Conservation (phyloP, 1,284 basidiomycete species). For the Puccinia horiana region DNA sequence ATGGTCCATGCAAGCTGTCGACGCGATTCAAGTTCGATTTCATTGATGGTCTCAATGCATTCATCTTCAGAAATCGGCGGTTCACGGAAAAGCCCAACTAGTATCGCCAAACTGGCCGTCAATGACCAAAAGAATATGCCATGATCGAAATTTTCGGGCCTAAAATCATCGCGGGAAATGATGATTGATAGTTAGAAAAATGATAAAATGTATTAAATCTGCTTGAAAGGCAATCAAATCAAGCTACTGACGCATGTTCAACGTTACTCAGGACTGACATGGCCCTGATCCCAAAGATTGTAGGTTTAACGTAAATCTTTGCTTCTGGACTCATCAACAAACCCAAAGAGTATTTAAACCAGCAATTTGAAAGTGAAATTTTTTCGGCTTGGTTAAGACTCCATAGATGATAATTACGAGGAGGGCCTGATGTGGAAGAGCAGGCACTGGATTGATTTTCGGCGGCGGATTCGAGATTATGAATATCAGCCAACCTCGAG, state of each 20-base stretch:
- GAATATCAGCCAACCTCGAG: background rate
- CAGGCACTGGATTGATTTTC: background rate
- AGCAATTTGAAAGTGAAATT: conserved; percentile 30
- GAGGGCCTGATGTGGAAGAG: background rate
- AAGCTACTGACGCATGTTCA: too few relatives aligned
- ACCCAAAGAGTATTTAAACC: conserved; percentile 31
- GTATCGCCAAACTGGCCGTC: conserved; percentile 7
- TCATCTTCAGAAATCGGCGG: conserved; percentile 20
- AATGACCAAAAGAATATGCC: conserved; percentile 40
- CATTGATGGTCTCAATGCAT: background rate
- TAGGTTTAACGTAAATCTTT: conserved; percentile 32
- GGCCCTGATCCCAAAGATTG: conserved; percentile 38
- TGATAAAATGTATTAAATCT: too few relatives aligned
- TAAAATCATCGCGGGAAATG: background rate
- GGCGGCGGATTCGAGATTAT: conserved; percentile 3
- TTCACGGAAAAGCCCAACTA: conserved; percentile 32
- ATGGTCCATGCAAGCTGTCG: conserved; percentile 27
- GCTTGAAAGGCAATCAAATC: too few relatives aligned
- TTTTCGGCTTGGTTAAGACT: conserved; percentile 19
- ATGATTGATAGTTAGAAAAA: too few relatives aligned
- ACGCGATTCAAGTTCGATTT: conserved; percentile 32
- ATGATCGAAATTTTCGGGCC: conserved; percentile 45
- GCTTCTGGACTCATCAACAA: conserved; percentile 10
- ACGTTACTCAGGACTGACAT: conserved; percentile 28
- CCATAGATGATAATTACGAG: background rate